Conservation (phyloP, 1,284 basidiomycete species). For the Apiotrichum brassicae region DNA sequence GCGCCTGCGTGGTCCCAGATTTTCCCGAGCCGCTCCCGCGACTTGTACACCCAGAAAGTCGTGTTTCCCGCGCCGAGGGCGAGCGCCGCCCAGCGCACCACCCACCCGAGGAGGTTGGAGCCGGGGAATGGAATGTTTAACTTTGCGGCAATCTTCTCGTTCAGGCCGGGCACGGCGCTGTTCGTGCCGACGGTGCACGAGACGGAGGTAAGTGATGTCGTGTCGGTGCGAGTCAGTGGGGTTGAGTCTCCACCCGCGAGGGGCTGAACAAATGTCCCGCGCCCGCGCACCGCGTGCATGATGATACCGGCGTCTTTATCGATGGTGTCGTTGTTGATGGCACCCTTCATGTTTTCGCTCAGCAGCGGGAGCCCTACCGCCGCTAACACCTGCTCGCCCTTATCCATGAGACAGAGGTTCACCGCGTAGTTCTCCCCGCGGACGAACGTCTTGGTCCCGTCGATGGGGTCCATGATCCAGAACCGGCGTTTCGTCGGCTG, state of each 20-base stretch:
- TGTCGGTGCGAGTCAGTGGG: too few species aligned
- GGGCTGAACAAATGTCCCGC: background rate
- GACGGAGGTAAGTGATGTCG: background rate
- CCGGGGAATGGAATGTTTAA: background rate
- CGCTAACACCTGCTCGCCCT: background rate
- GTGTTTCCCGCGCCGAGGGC: background rate
- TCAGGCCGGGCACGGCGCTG: background rate
- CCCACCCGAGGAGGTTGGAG: conserved; percentile 2
- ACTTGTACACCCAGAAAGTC: conserved; percentile 2
- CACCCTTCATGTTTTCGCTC: background rate
- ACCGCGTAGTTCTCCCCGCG: conserved; percentile 1
- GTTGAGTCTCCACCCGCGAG: too few species aligned
- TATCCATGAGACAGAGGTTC: background rate
- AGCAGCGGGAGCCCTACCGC: background rate
- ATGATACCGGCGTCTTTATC: background rate
- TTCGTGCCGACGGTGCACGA: background rate
- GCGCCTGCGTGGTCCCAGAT: conserved; percentile 4
- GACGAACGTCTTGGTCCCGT: background rate
- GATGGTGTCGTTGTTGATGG: conserved; percentile 1
- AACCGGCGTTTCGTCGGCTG: background rate
- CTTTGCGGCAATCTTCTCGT: background rate
- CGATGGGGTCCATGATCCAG: background rate
- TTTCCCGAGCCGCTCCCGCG: background rate
- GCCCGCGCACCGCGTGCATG: background rate
- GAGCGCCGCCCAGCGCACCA: background rate